These are phyloP conservation scores for Fusarium nanum DNA, from an alignment of 2,329 filamentous ascomycete genomes.

Conservation along the genomic window DNA sequence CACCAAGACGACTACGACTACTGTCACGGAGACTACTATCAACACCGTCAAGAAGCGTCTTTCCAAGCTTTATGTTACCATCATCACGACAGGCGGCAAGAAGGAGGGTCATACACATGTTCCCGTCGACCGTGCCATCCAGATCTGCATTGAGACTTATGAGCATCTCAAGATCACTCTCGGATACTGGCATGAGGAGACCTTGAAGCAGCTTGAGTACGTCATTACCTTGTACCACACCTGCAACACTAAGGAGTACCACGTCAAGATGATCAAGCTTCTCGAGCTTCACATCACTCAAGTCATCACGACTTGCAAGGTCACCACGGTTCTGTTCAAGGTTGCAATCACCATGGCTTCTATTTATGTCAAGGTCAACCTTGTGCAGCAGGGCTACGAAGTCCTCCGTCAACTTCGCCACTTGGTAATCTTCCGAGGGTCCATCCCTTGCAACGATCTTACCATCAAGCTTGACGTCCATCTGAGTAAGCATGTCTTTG, in stretches of 20 bases:
- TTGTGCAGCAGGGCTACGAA: slow-evolving; percentile 54
- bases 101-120: slow-evolving; percentile 50
- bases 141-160: slow-evolving; percentile 55
- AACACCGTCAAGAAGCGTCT: slow-evolving; percentile 61
- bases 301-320: slow-evolving; percentile 51
- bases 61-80: slow-evolving; percentile 58
- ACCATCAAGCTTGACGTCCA: slow-evolving; percentile 53
- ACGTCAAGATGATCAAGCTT: slow-evolving; percentile 52
- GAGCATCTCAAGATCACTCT: slow-evolving; percentile 56
- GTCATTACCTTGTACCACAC: slow-evolving; percentile 57
- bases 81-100: slow-evolving; percentile 53
- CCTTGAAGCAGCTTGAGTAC: slow-evolving; percentile 57
- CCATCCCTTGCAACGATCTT: slow-evolving; percentile 52
- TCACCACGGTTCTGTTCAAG: slow-evolving; percentile 60
- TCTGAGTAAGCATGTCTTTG: slow-evolving; percentile 53
- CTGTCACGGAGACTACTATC: slow-evolving; percentile 41
- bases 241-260: slow-evolving; percentile 53
- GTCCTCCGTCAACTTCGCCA: slow-evolving; percentile 62
- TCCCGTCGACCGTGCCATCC: slow-evolving; percentile 52
- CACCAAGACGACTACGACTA: slow-evolving; percentile 51
- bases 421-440: slow-evolving; percentile 57
- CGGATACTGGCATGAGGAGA: slow-evolving; percentile 60
- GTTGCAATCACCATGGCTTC: slow-evolving; percentile 60
- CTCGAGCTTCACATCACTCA: slow-evolving; percentile 56
- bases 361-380: slow-evolving; percentile 58